phyloP scores from a whole-genome alignment of 1,139 yeast genomes.

The Debaryomyces nepalensis region DNA sequence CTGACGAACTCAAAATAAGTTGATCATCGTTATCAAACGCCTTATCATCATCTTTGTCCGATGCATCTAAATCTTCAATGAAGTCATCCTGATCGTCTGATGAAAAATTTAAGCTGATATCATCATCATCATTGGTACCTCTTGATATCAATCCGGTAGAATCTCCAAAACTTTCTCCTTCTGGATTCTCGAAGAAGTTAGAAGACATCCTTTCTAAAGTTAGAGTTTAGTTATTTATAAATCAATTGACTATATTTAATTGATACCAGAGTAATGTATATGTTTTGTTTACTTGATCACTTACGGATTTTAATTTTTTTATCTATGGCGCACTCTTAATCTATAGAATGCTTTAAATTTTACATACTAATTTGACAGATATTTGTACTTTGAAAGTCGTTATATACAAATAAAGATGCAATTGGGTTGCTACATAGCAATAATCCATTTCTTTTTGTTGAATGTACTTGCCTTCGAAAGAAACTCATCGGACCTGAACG shows the following conservation, averaged over 20 bases:
- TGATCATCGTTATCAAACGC: slow-evolving; percentile 18
- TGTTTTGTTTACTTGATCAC: slow-evolving; percentile 31
- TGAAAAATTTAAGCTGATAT: slow-evolving; percentile 15
- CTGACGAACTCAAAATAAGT: slow-evolving; percentile 23
- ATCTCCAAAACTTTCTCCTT: slow-evolving; percentile 11
- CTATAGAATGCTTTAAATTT: neutral
- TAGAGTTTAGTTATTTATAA: neutral
- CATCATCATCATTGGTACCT: slow-evolving; percentile 15
- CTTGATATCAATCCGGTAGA: neutral
- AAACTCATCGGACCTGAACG: slow-evolving; percentile 3
- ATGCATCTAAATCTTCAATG: slow-evolving; percentile 22
- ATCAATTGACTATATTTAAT: neutral
- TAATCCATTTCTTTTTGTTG: neutral
- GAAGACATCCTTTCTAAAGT: slow-evolving; percentile 17
- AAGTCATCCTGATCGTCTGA: slow-evolving; percentile 23
- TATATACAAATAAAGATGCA: slow-evolving; percentile 5
- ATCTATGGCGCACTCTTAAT: slow-evolving; percentile 1
- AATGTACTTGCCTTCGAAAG: neutral
- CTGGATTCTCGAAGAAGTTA: slow-evolving; percentile 23
- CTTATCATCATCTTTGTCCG: slow-evolving; percentile 17
- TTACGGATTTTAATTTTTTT: slow-evolving; percentile 22
- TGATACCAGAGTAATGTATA: neutral
- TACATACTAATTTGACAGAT: neutral
- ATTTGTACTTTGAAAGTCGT: too few relatives aligned
- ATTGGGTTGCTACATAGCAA: slow-evolving; percentile 2